Conservation (phyloP, 441 rosid species). For the Manihot esculenta region DNA sequence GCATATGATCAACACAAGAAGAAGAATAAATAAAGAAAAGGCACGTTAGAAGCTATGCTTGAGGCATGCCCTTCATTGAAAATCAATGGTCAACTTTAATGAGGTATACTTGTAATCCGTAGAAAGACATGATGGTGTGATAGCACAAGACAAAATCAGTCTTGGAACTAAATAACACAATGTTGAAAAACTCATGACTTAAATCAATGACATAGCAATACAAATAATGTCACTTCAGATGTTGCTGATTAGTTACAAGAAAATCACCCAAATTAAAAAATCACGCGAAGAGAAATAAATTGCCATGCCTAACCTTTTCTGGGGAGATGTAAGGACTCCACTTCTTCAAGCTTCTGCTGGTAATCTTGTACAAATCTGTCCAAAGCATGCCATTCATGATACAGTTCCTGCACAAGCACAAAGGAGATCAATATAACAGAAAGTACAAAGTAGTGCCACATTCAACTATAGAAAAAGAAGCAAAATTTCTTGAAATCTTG, state of each 20-base stretch:
- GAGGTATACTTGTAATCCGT: too few relatives aligned
- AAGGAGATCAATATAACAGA: slow-evolving; percentile 19
- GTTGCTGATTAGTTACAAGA: not conserved
- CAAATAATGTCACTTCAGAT: not conserved
- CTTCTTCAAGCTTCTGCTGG: slow-evolving; percentile 57
- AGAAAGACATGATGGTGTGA: too few relatives aligned
- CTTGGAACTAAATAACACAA: too few relatives aligned
- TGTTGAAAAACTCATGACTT: not conserved
- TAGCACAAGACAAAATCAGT: not conserved
- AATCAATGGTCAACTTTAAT: too few relatives aligned
- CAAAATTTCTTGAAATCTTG: not conserved
- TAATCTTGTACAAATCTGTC: slow-evolving; percentile 87
- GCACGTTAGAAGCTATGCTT: not conserved
- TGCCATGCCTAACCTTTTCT: slow-evolving; percentile 53
- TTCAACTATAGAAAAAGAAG: not conserved
- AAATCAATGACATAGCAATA: not conserved
- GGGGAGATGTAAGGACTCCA: slow-evolving; percentile 68
- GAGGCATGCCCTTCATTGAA: too few relatives aligned
- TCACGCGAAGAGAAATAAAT: not conserved
- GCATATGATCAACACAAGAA: not conserved
- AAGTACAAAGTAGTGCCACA: not conserved
- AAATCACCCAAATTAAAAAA: not conserved
- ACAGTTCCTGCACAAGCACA: slow-evolving; percentile 59
- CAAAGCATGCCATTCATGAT: slow-evolving; percentile 74
- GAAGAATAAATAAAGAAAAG: not conserved